Evolutionary conservation across 2,329 filamentous ascomycete species (phyloP), one percentile per base, ranked within the genome.

Genomic region (Drechmeria coniospora): DNA sequence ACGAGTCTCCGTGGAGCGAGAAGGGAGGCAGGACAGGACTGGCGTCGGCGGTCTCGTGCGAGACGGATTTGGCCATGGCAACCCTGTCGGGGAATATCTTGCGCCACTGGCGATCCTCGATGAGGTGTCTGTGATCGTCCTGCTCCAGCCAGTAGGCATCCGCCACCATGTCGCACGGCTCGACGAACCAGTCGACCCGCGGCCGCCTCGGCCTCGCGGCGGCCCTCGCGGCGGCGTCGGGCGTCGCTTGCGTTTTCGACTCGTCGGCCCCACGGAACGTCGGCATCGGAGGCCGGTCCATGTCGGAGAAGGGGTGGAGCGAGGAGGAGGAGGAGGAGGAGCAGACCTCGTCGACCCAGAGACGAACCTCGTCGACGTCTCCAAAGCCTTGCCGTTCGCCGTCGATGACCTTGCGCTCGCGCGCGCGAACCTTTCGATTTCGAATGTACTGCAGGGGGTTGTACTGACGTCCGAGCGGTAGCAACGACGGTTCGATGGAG

Each of bases 381-480:
- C 70, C 64, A 58, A 92, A 95, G 1, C 80, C 81, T 39, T 80
- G 75, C 1, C 65, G 62, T 35, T 82, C 74, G 11, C 79, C 74
- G 42, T 90, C 72, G 19, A 93, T 75, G 1, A 67, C 55, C 37
- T 69, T 75, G 22, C 81, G 70, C 53, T 92, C 81, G 11, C 86
- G 69, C 15, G 78, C 77, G 36, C 90, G 68, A 9, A 90, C 69
- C 47, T 86, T 87, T 26, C 87, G 70, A 46, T 98, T 95, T 13
- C 90, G 76, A 30, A 95, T 79, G 41, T 83, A 83, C 50, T 95
- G 90, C 15, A 98, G 56, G 4, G 87, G 90, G 47, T 98, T 93
- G 48, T 95, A 95, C 2, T 63, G 56, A 28, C 86, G 74, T 4
- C 79, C 79, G 6, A 76, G 50, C 32, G 40, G 56, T 27, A 36